These are phyloP conservation scores for Hypomontagnella submonticulosa DNA, from an alignment of 495 filamentous ascomycete species.

Conservation along the genomic window DNA sequence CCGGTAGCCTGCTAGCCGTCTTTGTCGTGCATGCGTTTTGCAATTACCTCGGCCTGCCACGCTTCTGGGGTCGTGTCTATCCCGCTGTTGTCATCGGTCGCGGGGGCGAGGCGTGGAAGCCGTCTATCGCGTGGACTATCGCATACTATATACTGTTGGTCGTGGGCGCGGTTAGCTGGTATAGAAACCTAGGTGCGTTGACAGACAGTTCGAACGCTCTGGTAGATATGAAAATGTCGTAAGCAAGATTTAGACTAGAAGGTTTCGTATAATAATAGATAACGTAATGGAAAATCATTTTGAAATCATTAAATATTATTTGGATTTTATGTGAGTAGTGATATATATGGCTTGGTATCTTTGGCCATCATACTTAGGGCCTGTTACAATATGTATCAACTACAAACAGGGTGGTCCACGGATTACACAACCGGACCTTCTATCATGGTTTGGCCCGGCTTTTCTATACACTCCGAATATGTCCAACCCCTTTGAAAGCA, in stretches of 20 bases:
- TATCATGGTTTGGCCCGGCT: slow-evolving; percentile 5
- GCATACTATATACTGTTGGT: slow-evolving; percentile 81
- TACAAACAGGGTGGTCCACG: slow-evolving; percentile 1
- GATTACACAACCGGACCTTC: slow-evolving; percentile 2
- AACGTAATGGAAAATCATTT: neutral
- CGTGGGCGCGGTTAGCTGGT: slow-evolving; percentile 76
- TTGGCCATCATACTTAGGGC: neutral
- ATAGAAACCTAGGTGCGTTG: slow-evolving; percentile 72
- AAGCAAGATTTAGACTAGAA: neutral
- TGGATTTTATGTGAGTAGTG: neutral
- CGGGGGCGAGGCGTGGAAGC: slow-evolving; percentile 7
- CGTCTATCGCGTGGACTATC: slow-evolving; percentile 70
- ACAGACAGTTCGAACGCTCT: slow-evolving; percentile 70
- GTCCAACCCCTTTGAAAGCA: neutral
- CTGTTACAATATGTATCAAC: slow-evolving; percentile 5
- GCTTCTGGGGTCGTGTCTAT: slow-evolving; percentile 82
- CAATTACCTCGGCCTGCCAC: slow-evolving; percentile 91
- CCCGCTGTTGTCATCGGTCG: slow-evolving; percentile 36
- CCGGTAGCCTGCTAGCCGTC: slow-evolving; percentile 78
- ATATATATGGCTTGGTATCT: slow-evolving; percentile 12
- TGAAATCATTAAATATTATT: neutral
- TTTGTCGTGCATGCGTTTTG: slow-evolving; percentile 88
- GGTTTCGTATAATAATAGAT: neutral
- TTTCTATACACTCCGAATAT: slow-evolving; percentile 9
- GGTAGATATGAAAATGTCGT: slow-evolving; percentile 48